Conservation (phyloP, 495 filamentous ascomycete genomes). For the Cetradonia linearis region DNA sequence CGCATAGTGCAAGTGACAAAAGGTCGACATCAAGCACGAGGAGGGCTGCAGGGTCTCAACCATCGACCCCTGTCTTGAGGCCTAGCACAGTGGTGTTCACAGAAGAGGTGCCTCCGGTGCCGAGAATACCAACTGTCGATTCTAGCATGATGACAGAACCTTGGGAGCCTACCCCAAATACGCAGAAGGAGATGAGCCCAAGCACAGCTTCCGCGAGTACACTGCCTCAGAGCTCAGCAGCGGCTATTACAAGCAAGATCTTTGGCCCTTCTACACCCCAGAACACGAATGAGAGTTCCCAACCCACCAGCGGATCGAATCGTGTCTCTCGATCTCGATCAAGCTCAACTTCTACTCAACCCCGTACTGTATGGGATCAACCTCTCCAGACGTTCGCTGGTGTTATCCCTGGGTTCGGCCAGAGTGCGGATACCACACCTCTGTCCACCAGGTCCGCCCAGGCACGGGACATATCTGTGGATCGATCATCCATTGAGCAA, state of each 20-base stretch:
- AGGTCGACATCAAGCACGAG: conserved; percentile 19
- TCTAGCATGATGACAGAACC: conserved; percentile 83
- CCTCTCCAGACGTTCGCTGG: conserved; percentile 23
- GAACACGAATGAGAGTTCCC: conserved; percentile 5
- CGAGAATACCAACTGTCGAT: conserved; percentile 57
- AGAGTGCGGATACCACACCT: conserved; percentile 22
- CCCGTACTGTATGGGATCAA: conserved; percentile 25
- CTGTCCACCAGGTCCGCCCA: conserved; percentile 21
- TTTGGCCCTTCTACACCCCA: conserved; percentile 16
- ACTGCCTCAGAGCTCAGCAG: conserved; percentile 32
- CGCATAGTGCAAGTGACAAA: conserved; percentile 27
- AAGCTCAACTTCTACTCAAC: conserved; percentile 19
- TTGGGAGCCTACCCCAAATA: conserved; percentile 30
- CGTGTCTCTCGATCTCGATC: conserved; percentile 15
- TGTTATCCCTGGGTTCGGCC: conserved; percentile 24
- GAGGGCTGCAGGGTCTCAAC: conserved; percentile 38
- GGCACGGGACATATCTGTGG: conserved; percentile 6
- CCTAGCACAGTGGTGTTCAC: conserved; percentile 24
- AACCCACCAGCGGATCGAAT: conserved; percentile 6
- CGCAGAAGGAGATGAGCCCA: conserved; percentile 6
- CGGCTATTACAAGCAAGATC: conserved; percentile 12
- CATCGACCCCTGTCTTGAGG: conserved; percentile 23
- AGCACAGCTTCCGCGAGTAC: conserved; percentile 24
- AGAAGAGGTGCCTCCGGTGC: conserved; percentile 26
- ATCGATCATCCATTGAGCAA: conserved; percentile 8